phyloP scores from a whole-genome alignment of 164 flowering plant genomes.

The Kingdonia uniflora region DNA sequence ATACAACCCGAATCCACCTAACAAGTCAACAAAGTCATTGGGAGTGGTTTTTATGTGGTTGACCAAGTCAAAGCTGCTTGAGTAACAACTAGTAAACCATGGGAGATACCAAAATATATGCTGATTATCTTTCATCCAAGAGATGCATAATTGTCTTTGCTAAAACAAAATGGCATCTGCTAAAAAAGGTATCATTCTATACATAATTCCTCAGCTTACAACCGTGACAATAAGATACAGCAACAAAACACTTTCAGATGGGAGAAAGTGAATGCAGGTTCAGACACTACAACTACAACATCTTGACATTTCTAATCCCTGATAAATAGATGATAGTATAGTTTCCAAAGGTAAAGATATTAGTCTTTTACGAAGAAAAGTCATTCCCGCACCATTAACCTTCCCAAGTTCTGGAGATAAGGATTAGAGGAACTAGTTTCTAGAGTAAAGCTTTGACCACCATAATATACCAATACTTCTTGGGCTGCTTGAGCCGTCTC shows the following conservation, averaged over 20 bases:
- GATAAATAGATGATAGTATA: too few relatives aligned
- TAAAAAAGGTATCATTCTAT: constrained; percentile 11
- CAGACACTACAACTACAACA: constrained; percentile 5
- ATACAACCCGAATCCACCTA: too few relatives aligned
- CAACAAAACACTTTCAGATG: constrained; percentile 2
- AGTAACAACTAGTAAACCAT: too few relatives aligned
- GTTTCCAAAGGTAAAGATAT: too few relatives aligned
- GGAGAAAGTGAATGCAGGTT: constrained; percentile 6
- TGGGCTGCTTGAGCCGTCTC: constrained; percentile 14
- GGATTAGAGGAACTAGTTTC: constrained; percentile 36
- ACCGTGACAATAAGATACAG: constrained; percentile 2
- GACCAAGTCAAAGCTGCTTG: too few relatives aligned
- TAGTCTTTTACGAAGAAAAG: too few relatives aligned
- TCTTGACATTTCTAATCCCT: not conserved
- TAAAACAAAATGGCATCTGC: too few relatives aligned
- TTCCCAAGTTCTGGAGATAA: constrained; percentile 49
- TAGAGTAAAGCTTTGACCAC: constrained; percentile 27
- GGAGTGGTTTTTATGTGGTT: too few relatives aligned
- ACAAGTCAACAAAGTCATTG: too few relatives aligned
- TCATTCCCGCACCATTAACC: constrained; percentile 34
- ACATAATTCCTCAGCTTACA: constrained; percentile 12
- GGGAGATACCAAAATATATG: too few relatives aligned
- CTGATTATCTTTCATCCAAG: too few relatives aligned
- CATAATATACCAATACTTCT: constrained; percentile 20
- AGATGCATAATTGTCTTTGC: too few relatives aligned